A percentile compares a stretch with the other conserved stretches of the same genome.
Evolutionary conservation across 2,329 filamentous ascomycete species (phyloP).

Genomic region (Exophiala oligosperma): DNA sequence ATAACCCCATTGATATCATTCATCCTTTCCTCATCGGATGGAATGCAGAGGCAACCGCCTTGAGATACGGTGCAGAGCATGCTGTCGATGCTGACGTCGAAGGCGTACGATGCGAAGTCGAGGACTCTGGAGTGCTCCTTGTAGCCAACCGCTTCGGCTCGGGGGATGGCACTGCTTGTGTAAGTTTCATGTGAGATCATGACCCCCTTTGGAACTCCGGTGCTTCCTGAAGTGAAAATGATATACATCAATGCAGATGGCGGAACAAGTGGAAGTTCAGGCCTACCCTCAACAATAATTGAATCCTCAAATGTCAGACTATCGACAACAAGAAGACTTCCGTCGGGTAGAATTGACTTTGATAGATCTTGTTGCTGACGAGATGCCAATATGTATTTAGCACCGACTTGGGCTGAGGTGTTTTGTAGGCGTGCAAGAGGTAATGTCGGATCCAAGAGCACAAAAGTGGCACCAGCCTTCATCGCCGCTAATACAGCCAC

Average conservation of each 20-base stretch:
- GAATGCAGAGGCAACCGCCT: conserved; percentile 51
- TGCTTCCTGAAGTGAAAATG: conserved; percentile 37
- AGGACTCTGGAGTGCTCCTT: conserved; percentile 33
- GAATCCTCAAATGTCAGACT: conserved; percentile 28
- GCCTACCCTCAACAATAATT: conserved; percentile 4
- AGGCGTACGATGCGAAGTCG: conserved; percentile 48
- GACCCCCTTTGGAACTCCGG: conserved; percentile 34
- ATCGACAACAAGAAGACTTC: conserved; percentile 33
- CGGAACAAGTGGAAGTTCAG: conserved; percentile 30
- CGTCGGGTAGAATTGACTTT: conserved; percentile 34
- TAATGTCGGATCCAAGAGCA: conserved; percentile 42
- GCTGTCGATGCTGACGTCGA: conserved; percentile 47
- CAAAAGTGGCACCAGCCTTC: conserved; percentile 45
- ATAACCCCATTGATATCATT: conserved; percentile 53
- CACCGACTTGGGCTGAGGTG: conserved; percentile 38
- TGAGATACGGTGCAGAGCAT: conserved; percentile 39
- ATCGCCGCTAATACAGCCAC: conserved; percentile 43
- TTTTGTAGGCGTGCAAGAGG: conserved; percentile 38
- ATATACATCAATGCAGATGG: conserved; percentile 38
- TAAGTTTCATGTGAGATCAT: conserved; percentile 38
- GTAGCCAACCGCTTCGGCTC: conserved; percentile 51
- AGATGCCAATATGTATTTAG: conserved; percentile 37
- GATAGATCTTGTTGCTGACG: conserved; percentile 33
- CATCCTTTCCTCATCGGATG: conserved; percentile 43
- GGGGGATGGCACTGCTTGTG: conserved; percentile 41